These are phyloP conservation scores for Maudiozyma humilis DNA, from an alignment of 1,139 yeast genomes.

Conservation along the genomic window DNA sequence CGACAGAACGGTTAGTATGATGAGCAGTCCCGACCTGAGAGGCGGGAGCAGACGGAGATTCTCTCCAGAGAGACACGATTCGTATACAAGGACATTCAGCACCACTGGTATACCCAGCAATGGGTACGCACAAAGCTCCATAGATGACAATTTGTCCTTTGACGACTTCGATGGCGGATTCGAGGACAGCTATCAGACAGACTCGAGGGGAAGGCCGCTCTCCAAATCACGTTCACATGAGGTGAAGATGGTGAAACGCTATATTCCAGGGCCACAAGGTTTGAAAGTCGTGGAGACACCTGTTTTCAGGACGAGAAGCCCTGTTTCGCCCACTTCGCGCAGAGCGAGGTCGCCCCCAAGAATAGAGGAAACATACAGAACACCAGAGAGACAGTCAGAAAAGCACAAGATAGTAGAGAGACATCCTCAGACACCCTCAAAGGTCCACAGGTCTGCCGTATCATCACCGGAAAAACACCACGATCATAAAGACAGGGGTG, in stretches of 20 bases:
- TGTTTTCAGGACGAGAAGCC: conserved; percentile 19
- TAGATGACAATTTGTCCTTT: neutral
- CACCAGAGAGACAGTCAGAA: no score
- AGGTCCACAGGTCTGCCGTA: neutral
- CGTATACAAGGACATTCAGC: neutral
- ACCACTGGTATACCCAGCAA: neutral
- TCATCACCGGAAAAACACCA: neutral
- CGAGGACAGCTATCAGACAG: conserved; percentile 12
- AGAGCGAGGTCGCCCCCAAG: no score
- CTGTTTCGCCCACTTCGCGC: no score
- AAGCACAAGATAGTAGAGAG: neutral
- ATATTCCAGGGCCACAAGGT: conserved; percentile 42
- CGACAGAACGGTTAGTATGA: neutral
- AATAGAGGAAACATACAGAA: no score
- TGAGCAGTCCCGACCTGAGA: conserved; percentile 1
- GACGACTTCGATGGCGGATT: conserved; percentile 20
- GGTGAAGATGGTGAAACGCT: conserved; percentile 35
- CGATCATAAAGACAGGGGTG: no score
- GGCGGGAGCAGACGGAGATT: neutral
- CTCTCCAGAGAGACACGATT: neutral
- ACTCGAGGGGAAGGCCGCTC: neutral
- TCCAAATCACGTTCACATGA: neutral
- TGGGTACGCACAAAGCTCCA: neutral
- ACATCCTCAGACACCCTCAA: neutral
- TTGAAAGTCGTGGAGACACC: conserved; percentile 40